Conservation (phyloP, 768 basidiomycete species). For the Pisolithus microcarpus region DNA sequence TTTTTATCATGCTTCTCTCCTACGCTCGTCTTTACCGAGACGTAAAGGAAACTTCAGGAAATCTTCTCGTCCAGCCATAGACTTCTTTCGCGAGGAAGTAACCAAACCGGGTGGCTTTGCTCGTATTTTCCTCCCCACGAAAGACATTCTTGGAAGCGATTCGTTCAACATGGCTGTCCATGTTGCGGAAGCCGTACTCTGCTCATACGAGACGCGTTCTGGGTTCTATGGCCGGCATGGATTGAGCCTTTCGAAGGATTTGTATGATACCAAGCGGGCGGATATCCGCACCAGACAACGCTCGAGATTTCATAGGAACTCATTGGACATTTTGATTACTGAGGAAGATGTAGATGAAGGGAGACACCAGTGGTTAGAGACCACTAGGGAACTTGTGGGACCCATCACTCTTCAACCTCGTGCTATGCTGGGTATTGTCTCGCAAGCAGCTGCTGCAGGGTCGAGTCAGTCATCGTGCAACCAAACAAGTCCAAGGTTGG, state of each 20-base stretch:
- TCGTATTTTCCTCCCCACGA: neutral
- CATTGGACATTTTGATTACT: slow-evolving; percentile 11
- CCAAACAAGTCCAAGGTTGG: neutral
- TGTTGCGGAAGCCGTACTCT: slow-evolving; percentile 17
- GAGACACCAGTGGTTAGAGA: slow-evolving; percentile 12
- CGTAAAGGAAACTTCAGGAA: slow-evolving; percentile 22
- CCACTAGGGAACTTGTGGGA: slow-evolving; percentile 17
- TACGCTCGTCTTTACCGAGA: slow-evolving; percentile 19
- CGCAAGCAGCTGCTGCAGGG: neutral
- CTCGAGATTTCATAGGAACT: neutral
- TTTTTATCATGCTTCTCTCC: slow-evolving; percentile 22
- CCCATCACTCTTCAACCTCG: neutral
- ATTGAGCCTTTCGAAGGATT: slow-evolving; percentile 7
- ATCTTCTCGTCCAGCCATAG: slow-evolving; percentile 15
- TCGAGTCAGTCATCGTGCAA: neutral
- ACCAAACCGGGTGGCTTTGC: slow-evolving; percentile 2
- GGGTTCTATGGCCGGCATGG: slow-evolving; percentile 26
- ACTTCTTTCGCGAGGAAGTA: slow-evolving; percentile 22
- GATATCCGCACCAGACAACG: neutral
- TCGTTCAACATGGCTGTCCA: neutral
- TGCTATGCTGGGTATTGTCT: too few species aligned
- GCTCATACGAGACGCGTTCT: slow-evolving; percentile 21
- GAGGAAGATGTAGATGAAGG: slow-evolving; percentile 21
- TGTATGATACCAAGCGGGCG: neutral
- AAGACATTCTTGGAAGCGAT: neutral